A percentile compares a stretch with the other conserved stretches of the same genome.
phyloP scores from a whole-genome alignment of 2,329 filamentous ascomycete genomes.

The Berkeleyomyces rouxiae region DNA sequence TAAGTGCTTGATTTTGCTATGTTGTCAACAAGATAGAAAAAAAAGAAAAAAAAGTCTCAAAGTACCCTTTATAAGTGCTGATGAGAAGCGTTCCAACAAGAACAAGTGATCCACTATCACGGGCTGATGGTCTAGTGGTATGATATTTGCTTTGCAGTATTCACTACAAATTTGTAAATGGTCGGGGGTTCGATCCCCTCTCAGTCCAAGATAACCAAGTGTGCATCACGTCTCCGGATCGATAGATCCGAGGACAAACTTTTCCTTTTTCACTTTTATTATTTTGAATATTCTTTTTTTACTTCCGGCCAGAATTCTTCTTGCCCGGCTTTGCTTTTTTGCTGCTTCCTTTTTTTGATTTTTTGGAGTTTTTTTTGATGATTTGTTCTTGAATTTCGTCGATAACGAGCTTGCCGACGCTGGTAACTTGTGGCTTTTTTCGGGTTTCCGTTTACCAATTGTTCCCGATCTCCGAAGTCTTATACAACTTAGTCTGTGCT shows the following conservation, averaged over 20 bases:
- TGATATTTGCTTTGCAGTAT: conserved; percentile 15
- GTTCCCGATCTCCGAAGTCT: too few species aligned
- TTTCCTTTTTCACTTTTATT: not conserved
- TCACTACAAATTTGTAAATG: conserved; percentile 14
- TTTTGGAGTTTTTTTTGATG: too few species aligned
- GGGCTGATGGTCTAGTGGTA: conserved; percentile 15
- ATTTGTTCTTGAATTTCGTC: too few species aligned
- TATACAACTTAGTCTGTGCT: too few species aligned
- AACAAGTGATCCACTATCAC: not conserved
- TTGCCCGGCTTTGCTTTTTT: not conserved
- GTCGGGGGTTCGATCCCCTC: conserved; percentile 15
- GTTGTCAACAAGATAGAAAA: not conserved
- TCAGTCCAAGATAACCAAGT: conserved; percentile 9
- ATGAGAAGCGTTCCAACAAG: not conserved
- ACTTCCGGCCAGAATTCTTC: not conserved
- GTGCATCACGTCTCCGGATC: too few species aligned
- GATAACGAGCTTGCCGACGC: too few species aligned
- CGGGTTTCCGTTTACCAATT: too few species aligned
- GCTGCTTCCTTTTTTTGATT: not conserved
- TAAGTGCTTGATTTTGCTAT: too few species aligned
- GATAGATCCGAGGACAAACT: too few species aligned
- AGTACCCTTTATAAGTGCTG: not conserved
- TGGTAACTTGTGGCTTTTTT: too few species aligned
- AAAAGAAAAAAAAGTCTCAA: not conserved
- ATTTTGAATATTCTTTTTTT: not conserved